Evolutionary conservation across 768 basidiomycete species (phyloP), one percentile per base, ranked within the genome.

Genomic region (Artomyces pyxidatus): DNA sequence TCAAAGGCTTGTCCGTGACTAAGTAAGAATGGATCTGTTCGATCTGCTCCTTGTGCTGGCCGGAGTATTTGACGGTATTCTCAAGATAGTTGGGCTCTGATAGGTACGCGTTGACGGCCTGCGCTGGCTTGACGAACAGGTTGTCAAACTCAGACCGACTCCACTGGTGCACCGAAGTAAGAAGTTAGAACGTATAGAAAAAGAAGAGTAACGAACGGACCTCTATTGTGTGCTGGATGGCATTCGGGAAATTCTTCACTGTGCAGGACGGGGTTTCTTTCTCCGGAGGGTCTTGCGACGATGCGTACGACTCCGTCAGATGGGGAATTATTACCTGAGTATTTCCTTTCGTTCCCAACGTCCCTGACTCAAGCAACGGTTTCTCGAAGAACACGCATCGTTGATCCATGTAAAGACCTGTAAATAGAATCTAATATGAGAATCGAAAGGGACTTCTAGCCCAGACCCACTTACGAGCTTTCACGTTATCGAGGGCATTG

Each of bases 231-330:
- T 99, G 96, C 57, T 90, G 85, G 59, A 98, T 98, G 22, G 87
- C 86, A 64, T 99, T 94, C 9, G 96, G 96, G 78, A 98, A 99
- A 68, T 90, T 97, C 73, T 97, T 98, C 65, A 98, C 86, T 1
- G 96, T 99, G 66, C 96, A 99, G 22, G 88, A 89, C 21, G 96
- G 88, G 1, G 93, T 84, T 62, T 94, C 87, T 68, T 96, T 98
- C 71, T 99, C 96, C 8, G 96, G 96, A 39, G 96, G 96, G 64
- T 99, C 96, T 68, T 98, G 96, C 12, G 94, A 97, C 8, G 93
- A 95, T 12, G 88, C 85, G 66, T 99, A 99, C 16, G 91, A 95
- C 67, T 99, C 96, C 12, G 95, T 96, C 35, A 97, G 57, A 65
- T 96, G 80, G 19, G 95, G 96, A 43, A 97, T 78, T 49, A 99